A percentile compares a stretch with the other conserved stretches of the same genome.
Evolutionary conservation across 2,329 filamentous ascomycete species (phyloP).

Genomic region (Botrytis elliptica): DNA sequence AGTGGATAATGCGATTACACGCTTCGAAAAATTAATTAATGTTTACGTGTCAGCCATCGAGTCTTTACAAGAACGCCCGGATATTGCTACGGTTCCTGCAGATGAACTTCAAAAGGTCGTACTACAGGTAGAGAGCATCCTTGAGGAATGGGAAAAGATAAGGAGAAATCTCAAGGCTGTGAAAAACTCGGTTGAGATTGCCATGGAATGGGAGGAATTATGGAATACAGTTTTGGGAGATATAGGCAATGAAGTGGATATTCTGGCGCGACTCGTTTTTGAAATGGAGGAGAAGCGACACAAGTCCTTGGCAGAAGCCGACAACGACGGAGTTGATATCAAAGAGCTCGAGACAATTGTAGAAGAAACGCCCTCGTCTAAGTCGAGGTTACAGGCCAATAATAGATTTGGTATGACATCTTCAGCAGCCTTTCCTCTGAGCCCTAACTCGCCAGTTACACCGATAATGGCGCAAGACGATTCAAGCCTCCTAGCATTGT

Average conservation of each 20-base stretch:
- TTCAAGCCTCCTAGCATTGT: constrained; percentile 81
- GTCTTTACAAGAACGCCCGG: constrained; percentile 74
- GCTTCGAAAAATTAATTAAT: constrained; percentile 86
- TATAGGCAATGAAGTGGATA: constrained; percentile 84
- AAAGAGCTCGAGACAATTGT: constrained; percentile 90
- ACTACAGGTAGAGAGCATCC: constrained; percentile 82
- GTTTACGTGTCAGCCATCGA: constrained; percentile 96
- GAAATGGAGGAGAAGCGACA: constrained; percentile 98
- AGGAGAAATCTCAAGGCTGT: constrained; percentile 73
- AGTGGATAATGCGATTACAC: constrained; percentile 70
- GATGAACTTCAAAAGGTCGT: constrained; percentile 75
- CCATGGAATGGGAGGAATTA: constrained; percentile 98
- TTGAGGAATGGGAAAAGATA: constrained; percentile 82
- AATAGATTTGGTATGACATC: constrained; percentile 69
- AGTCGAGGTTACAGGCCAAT: constrained; percentile 53
- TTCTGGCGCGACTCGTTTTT: constrained; percentile 78
- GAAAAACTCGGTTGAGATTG: constrained; percentile 89
- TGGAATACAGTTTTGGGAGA: constrained; percentile 94
- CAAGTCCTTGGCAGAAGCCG: constrained; percentile 62
- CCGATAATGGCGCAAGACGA: constrained; percentile 70
- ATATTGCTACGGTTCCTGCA: constrained; percentile 69
- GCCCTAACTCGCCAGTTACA: constrained; percentile 59
- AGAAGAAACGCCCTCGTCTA: constrained; percentile 71
- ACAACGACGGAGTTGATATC: constrained; percentile 71
- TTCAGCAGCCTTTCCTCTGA: constrained; percentile 54